Evolutionary conservation across 352 stramenopile species (phyloP).

Genomic region (Phytophthora ohioensis): DNA sequence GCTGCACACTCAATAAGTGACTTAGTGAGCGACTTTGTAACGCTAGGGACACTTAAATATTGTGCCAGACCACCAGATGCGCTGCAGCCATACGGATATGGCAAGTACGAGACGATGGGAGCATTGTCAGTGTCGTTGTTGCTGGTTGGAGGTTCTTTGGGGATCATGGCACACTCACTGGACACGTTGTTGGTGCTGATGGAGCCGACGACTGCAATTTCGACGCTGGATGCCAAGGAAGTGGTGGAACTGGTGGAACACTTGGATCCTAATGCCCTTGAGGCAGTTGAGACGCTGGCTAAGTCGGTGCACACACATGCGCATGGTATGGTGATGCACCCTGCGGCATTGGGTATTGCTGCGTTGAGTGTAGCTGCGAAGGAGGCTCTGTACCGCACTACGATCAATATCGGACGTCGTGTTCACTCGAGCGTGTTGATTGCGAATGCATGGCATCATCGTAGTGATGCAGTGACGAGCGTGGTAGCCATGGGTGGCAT

Average conservation of each 20-base stretch:
- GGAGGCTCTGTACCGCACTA: slow-evolving; percentile 93
- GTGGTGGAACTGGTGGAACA: slow-evolving; percentile 32
- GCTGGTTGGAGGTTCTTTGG: slow-evolving; percentile 69
- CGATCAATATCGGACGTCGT: slow-evolving; percentile 86
- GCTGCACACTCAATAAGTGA: slow-evolving; percentile 95
- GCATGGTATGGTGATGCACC: slow-evolving; percentile 54
- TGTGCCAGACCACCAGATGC: slow-evolving; percentile 93
- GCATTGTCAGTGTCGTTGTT: slow-evolving; percentile 70
- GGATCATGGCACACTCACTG: slow-evolving; percentile 75
- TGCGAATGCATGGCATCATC: slow-evolving; percentile 97
- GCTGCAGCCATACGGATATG: slow-evolving; percentile 84
- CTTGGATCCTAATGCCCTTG: slow-evolving; percentile 41
- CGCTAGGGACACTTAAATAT: slow-evolving; percentile 91
- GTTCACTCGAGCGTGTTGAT: slow-evolving; percentile 94
- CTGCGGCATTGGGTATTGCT: slow-evolving; percentile 84
- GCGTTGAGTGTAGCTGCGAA: slow-evolving; percentile 90
- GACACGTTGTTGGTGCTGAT: slow-evolving; percentile 66
- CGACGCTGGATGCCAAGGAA: slow-evolving; percentile 39
- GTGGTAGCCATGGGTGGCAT: slow-evolving; percentile 79
- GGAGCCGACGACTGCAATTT: slow-evolving; percentile 34
- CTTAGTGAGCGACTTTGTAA: slow-evolving; percentile 96
- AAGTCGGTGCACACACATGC: slow-evolving; percentile 30
- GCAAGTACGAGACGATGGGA: slow-evolving; percentile 81
- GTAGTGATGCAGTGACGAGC: slow-evolving; percentile 86
- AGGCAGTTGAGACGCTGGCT: slow-evolving; percentile 49